Base-by-base conservation (phyloP, 331 rosid genomes). In the Phaseolus coccineus region DNA sequence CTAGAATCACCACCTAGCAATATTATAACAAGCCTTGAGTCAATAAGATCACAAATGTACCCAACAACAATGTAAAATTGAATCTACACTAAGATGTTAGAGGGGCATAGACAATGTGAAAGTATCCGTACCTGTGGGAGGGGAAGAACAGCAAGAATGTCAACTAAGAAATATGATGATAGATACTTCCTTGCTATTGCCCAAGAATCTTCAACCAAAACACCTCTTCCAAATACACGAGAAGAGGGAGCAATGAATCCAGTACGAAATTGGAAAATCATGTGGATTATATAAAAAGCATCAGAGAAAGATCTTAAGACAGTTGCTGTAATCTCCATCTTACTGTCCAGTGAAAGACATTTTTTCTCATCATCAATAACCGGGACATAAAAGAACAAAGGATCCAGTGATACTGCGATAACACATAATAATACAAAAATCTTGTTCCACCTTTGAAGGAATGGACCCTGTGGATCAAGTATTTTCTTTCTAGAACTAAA, bases 171-270 rank as follows among this genome's bases (percentile, higher is more conserved):
- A 91, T 89, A 87, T 13, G 99, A 90, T 27, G 93, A 65, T 78
- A 95, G 86, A 86, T 95, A 95, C 87, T 92, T 89, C 87, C 30
- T 82, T 51, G 98, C 98, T 83, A 95, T 93, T 77, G 84, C 90
- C 96, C 96, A 88, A 79, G 90, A 80, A 90, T 93, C 96, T 87
- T 93, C 91, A 70, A 92, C 97, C 80, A 94, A 84, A 79, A 94
- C 96, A 25, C 98, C 98, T 86, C 98, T 92, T 83, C 98, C 98
- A 81, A 94, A 94, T 51, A 94, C 97, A 58, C 98, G 94, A 63
- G 98, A 94, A 83, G 97, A 86, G 27, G 98, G 98, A 73, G 96
- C 93, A 81, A 94, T 90, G 82, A 90, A 94, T 71, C 98, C 97
- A 61, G 97, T 94, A 19, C 83, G 97, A 78, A 94, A 94, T 53